Conservation (phyloP, 805 yeast species). For the Wickerhamiella siamensis region DNA sequence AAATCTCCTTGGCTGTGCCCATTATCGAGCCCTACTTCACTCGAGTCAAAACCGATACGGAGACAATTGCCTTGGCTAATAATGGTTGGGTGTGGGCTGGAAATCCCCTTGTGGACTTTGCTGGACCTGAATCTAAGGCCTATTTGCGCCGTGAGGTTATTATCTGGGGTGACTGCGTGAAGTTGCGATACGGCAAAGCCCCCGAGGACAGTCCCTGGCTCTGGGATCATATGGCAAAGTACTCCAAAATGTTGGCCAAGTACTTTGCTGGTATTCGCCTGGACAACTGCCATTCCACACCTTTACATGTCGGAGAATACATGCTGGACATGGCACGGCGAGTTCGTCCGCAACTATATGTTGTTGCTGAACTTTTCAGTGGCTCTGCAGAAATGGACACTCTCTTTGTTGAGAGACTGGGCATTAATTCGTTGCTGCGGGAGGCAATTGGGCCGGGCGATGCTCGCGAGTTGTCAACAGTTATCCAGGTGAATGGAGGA, state of each 20-base stretch:
- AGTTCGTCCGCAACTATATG: constrained; percentile 72
- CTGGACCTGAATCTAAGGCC: constrained; percentile 61
- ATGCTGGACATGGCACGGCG: constrained; percentile 76
- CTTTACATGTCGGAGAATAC: constrained; percentile 83
- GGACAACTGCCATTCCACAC: constrained; percentile 94
- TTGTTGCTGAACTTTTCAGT: constrained; percentile 86
- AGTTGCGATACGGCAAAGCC: constrained; percentile 65
- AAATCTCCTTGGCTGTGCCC: constrained; percentile 41
- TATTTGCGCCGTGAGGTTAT: constrained; percentile 85
- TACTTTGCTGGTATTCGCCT: constrained; percentile 79
- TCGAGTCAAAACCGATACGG: constrained; percentile 39
- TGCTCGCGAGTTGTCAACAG: constrained; percentile 68
- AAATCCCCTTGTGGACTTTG: constrained; percentile 85
- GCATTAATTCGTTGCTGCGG: constrained; percentile 75
- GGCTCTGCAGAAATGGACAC: constrained; percentile 89
- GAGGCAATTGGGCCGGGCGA: constrained; percentile 97
- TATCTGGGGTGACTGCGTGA: constrained; percentile 96
- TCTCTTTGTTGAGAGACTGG: constrained; percentile 78
- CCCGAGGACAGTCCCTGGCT: constrained; percentile 77
- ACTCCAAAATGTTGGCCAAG: constrained; percentile 55
- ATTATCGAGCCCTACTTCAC: constrained; percentile 83
- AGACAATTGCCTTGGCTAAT: constrained; percentile 54
- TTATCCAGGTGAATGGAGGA: constrained; percentile 88
- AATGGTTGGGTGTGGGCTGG: constrained; percentile 99
- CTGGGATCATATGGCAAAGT: constrained; percentile 78